Conservation (phyloP, 2,329 filamentous ascomycete species). For the Fonsecaea multimorphosa region DNA sequence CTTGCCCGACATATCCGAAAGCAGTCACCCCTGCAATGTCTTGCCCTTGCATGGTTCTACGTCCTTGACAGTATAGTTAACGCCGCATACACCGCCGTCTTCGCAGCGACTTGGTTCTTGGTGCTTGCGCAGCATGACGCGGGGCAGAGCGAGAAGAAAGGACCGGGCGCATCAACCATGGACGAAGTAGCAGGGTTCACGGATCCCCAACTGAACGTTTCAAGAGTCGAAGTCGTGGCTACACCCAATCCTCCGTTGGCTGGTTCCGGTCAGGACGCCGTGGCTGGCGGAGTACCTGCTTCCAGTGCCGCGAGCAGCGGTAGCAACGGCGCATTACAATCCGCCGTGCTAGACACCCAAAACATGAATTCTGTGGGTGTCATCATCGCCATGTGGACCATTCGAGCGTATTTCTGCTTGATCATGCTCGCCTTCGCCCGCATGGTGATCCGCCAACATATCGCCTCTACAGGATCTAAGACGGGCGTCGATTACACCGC, state of each 20-base stretch:
- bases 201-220: conserved; percentile 66
- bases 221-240: conserved; percentile 61
- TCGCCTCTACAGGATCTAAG: conserved; percentile 53
- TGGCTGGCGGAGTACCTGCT: conserved; percentile 43
- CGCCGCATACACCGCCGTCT: conserved; percentile 78
- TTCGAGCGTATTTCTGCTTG: conserved; percentile 82
- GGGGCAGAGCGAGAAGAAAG: conserved; percentile 48
- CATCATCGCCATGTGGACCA: conserved; percentile 73
- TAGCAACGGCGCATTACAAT: conserved; percentile 56
- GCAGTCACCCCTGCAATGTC: conserved; percentile 77
- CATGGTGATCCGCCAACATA: conserved; percentile 73
- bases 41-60: conserved; percentile 85
- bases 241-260: conserved; percentile 53
- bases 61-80: conserved; percentile 82
- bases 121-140: conserved; percentile 67
- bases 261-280: conserved; percentile 58
- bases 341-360: conserved; percentile 67
- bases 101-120: conserved; percentile 85
- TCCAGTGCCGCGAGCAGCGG: conserved; percentile 45
- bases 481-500: conserved; percentile 50
- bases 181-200: conserved; percentile 70
- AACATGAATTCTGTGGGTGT: conserved; percentile 78
- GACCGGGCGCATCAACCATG: conserved; percentile 63
- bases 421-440: conserved; percentile 84
- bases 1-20: conserved; percentile 81